These are phyloP conservation scores for Annulohypoxylon stygium DNA, from an alignment of 495 filamentous ascomycete species.

Conservation along the genomic window DNA sequence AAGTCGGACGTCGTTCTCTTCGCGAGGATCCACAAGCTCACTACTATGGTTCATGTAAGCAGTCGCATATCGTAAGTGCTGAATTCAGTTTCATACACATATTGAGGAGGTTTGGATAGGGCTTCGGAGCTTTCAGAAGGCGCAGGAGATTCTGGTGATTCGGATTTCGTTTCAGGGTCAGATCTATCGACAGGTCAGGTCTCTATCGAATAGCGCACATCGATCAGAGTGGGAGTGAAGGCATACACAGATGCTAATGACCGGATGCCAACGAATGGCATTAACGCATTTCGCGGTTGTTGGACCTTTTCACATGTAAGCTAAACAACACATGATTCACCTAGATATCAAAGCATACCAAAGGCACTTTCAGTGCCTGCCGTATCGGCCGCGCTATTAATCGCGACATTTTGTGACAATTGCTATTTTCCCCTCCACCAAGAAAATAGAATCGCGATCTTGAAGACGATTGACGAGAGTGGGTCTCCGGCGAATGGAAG, in stretches of 20 bases:
- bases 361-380: constrained; percentile 46
- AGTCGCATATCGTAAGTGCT: neutral
- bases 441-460: constrained; percentile 34
- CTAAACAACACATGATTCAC: neutral
- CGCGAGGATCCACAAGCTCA: constrained; percentile 42
- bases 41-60: constrained; percentile 44
- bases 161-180: neutral
- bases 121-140: neutral
- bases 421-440: constrained; percentile 25
- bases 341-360: constrained; percentile 28
- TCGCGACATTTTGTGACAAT: constrained; percentile 46
- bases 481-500: constrained; percentile 7
- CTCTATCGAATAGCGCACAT: neutral
- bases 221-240: neutral
- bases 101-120: constrained; percentile 24
- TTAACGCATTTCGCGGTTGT: constrained; percentile 43
- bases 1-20: constrained; percentile 63
- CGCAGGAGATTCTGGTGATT: neutral
- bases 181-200: constrained; percentile 18
- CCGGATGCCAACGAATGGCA: constrained; percentile 33
- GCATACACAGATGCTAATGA: constrained; percentile 45
- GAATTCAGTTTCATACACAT: constrained; percentile 37
- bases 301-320: constrained; percentile 44
- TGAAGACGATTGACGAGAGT: constrained; percentile 26
- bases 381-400: constrained; percentile 48